phyloP scores from a whole-genome alignment of 306 rosid genomes.

The Medicago ruthenica region DNA sequence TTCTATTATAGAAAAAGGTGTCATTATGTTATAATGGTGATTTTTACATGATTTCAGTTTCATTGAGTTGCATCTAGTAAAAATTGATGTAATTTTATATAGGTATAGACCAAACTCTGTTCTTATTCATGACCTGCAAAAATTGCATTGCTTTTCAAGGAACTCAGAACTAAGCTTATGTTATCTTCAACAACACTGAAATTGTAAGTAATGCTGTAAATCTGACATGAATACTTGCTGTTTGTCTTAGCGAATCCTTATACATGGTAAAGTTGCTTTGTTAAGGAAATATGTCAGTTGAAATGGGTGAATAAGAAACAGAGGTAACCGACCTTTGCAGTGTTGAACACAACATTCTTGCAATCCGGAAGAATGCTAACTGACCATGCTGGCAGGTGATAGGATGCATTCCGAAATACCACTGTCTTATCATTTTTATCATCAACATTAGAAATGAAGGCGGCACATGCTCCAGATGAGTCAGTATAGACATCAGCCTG shows the following conservation, averaged over 20 bases:
- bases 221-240: constrained; percentile 15
- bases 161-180: constrained; percentile 17
- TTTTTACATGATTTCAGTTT: constrained; percentile 31
- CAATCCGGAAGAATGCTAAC: constrained; percentile 98
- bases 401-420: constrained; percentile 70
- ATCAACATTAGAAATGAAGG: constrained; percentile 76
- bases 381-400: constrained; percentile 98
- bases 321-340: constrained; percentile 71
- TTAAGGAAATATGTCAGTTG: constrained; percentile 8
- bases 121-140: not conserved
- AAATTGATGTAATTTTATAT: constrained; percentile 20
- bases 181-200: constrained; percentile 12
- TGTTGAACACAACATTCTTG: constrained; percentile 82
- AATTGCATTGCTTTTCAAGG: constrained; percentile 9
- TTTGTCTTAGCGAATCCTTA: constrained; percentile 6
- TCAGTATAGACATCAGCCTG: constrained; percentile 87
- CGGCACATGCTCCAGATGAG: constrained; percentile 87
- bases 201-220: constrained; percentile 9
- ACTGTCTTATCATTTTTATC: constrained; percentile 83
- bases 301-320: constrained; percentile 36
- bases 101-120: not conserved
- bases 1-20: constrained; percentile 20
- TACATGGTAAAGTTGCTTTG: constrained; percentile 9
- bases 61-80: not conserved
- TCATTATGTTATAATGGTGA: not conserved